Evolutionary conservation across 169 alveolate genomes (phyloP), one percentile per base, ranked within the genome.

Genomic region (Cryptosporidium parvum): DNA sequence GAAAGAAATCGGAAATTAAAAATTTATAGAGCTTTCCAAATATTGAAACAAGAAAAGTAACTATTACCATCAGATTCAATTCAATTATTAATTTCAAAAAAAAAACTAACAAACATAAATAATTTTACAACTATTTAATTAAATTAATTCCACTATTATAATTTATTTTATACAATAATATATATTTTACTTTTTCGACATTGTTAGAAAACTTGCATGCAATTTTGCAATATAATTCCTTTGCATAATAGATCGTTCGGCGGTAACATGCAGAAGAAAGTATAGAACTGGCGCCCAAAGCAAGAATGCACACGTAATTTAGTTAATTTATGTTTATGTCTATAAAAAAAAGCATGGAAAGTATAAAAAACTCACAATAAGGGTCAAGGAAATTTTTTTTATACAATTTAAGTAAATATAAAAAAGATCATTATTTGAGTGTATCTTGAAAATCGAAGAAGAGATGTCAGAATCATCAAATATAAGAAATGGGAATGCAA

Each of bases 261-360:
- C 67, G 67, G 67, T 4, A n/a, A 29, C 52, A 65, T 65, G 72
- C 26, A 4, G 33, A 65, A 65, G 44, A 65, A 65, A 23, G 51
- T 35, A 65, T 65, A 33, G 23, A 29, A 65, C 26, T 65, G 33
- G 72, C 72, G 72, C 72, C 72, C 21, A 65, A 31, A 56, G 35
- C 35, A 23, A 65, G 7, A 65, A 33, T 65, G 72, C 72, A 65
- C 72, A 65, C 72, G 72, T 65, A 65, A 65, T 65, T 65, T 37
- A 65, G 72, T 65, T 37, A 65, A 37, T 56, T 56, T 37, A 65
- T 65, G 72, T 65, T 65, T 65, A 29, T 65, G 72, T 65, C 72
- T 65, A 65, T 14, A 14, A 33, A 33, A 37, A 26, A 65, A 65
- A 33, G 72, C 72, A 65, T 35, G 51, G 7, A 65, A 14, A 65